phyloP scores from a whole-genome alignment of 1,139 yeast genomes.

The Starmera stellimalicola region DNA sequence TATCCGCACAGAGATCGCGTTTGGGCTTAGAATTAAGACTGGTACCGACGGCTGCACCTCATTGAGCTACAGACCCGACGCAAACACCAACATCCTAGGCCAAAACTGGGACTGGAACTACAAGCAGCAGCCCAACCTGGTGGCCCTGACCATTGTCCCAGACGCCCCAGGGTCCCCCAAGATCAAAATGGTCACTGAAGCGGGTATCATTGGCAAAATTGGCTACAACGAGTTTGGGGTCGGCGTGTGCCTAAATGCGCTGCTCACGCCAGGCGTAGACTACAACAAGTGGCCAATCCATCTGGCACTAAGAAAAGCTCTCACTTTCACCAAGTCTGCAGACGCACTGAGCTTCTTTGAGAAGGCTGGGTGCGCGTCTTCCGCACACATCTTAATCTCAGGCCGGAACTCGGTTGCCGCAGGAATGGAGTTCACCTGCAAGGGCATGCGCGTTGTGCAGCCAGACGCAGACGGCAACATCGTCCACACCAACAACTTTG shows the following conservation, averaged over 20 bases:
- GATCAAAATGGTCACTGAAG: constrained; percentile 13
- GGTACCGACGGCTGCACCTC: constrained; percentile 17
- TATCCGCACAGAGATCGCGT: constrained; percentile 15
- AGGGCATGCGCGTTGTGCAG: background rate
- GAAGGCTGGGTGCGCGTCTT: constrained; percentile 18
- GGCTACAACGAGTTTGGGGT: constrained; percentile 15
- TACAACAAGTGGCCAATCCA: constrained; percentile 23
- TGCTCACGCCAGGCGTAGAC: constrained; percentile 16
- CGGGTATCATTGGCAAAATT: constrained; percentile 18
- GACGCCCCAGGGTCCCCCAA: background rate
- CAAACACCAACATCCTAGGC: constrained; percentile 10
- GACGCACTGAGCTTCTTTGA: constrained; percentile 18
- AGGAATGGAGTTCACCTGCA: background rate
- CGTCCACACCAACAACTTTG: constrained; percentile 1
- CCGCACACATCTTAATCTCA: constrained; percentile 8
- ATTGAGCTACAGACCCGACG: constrained; percentile 7
- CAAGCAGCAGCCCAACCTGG: constrained; percentile 2
- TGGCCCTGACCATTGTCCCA: constrained; percentile 1
- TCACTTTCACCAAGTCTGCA: constrained; percentile 19
- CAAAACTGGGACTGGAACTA: constrained; percentile 20
- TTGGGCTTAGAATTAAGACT: constrained; percentile 3
- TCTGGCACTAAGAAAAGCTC: constrained; percentile 22
- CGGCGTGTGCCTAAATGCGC: constrained; percentile 15
- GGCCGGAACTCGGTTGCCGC: background rate
- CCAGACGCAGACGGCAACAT: background rate